Percentiles rank a stretch among this genome's conserved stretches.
Evolutionary conservation across 2,329 filamentous ascomycete species (phyloP).

Genomic region (Neonectria faginata): DNA sequence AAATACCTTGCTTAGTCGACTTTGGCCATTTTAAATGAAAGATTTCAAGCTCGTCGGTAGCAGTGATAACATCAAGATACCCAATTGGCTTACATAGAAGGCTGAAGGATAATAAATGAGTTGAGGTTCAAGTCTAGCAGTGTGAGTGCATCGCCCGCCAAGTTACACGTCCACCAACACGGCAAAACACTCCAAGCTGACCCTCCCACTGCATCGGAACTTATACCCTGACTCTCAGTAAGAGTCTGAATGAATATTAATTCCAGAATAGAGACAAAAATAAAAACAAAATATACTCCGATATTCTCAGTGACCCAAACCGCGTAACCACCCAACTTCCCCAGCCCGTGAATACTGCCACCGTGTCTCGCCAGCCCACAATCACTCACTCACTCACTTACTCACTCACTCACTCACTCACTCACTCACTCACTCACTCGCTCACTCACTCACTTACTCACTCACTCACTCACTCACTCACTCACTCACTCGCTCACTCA

Average conservation of each 20-base stretch:
- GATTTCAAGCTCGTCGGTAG: neutral
- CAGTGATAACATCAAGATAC: no score
- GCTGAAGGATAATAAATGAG: neutral
- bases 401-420: neutral
- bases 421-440: neutral
- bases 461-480: neutral
- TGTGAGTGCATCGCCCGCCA: neutral
- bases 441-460: neutral
- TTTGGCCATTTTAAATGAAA: neutral
- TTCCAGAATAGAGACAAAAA: no score
- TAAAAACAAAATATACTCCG: neutral
- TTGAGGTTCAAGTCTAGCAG: neutral
- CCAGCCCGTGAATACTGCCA: neutral
- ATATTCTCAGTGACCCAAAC: neutral
- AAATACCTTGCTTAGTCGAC: neutral
- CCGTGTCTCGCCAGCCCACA: constrained; percentile 17
- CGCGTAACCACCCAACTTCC: neutral
- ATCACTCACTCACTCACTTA: neutral
- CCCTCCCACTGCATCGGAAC: neutral
- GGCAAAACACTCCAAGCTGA: neutral
- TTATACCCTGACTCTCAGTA: neutral
- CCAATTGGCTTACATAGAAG: neutral
- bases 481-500: neutral
- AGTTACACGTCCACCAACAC: neutral
- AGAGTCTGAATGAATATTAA: neutral